These are phyloP conservation scores for Parasarocladium wereldwijsianum DNA, from an alignment of 2,329 filamentous ascomycete species.

Conservation along the genomic window DNA sequence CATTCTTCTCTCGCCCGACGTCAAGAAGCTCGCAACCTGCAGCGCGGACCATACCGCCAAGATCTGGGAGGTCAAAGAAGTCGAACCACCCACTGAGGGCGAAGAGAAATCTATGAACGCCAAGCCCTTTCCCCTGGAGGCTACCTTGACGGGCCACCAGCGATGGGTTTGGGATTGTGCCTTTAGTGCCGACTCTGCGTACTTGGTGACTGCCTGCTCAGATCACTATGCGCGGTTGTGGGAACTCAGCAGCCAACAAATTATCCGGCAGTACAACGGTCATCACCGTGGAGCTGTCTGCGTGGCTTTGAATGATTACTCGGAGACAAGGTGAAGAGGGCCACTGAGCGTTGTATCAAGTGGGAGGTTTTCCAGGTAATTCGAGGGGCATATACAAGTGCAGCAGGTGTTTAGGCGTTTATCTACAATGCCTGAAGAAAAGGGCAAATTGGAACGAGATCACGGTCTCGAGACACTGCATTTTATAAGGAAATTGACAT, in stretches of 20 bases:
- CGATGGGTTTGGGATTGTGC: constrained; percentile 97
- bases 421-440: too few relatives aligned
- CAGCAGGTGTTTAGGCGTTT: too few relatives aligned
- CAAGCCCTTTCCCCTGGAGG: constrained; percentile 64
- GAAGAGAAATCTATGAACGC: constrained; percentile 24
- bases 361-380: too few relatives aligned
- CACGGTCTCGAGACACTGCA: too few relatives aligned
- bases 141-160: constrained; percentile 78
- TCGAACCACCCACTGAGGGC: constrained; percentile 28
- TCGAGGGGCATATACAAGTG: too few relatives aligned
- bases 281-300: constrained; percentile 87
- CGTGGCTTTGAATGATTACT: constrained; percentile 82
- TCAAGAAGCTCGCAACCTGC: constrained; percentile 87
- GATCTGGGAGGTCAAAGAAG: constrained; percentile 81
- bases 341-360: too few relatives aligned
- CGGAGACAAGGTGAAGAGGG: constrained; percentile 26
- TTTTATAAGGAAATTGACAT: too few relatives aligned
- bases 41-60: constrained; percentile 87
- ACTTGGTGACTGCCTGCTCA: constrained; percentile 82
- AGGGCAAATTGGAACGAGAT: too few relatives aligned
- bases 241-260: constrained; percentile 75
- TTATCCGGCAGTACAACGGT: constrained; percentile 90
- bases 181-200: constrained; percentile 85
- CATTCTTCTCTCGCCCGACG: constrained; percentile 80
- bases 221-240: constrained; percentile 88